Evolutionary conservation across 73 alveolate species (phyloP), one percentile per base, ranked within the genome.

Genomic region (Paramecium caudatum): DNA sequence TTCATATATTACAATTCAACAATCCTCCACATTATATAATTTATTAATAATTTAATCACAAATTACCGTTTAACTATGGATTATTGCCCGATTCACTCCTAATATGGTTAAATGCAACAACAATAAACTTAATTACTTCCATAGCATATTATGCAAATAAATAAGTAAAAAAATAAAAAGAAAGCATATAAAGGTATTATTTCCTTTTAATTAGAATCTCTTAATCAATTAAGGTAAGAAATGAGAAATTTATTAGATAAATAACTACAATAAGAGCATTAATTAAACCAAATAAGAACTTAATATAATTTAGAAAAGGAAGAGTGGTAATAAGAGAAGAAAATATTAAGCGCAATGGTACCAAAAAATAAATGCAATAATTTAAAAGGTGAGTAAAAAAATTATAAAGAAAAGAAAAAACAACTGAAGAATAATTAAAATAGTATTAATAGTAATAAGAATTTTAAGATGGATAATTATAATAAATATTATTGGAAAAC

Each of bases 141-240:
- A 27, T 15, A 55, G 37, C 46, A 55, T 1, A 23, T 55, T 23
- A 5, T 19, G 1, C 45, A 9, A 0, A 55, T 8, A 55, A 55
- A 55, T 21, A 21, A 55, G 13, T 55, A 55, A 27, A 55, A 55
- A 55, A 55, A 55, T 23, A 55, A 55, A 15, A 55, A 55, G 13
- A 55, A 55, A 23, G 80, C 80, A 2, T 55, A 55, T 43, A 55
- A 55, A 55, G 80, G 80, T 55, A 55, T 19, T 10, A 23, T 23
- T 9, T 27, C 30, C 23, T 55, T 17, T 55, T 17, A 55, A 27
- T 15, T 23, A 55, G 80, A 55, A 7, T 55, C 80, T 25, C 30
- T 55, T 10, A 55, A 21, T 55, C 46, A 55, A 27, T 27, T 55
- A 55, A 55, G 80, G n/a, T 27, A 55, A 27, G 13, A 55, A 10